phyloP scores from a whole-genome alignment of 202 grass and related monocot genomes.

The Setaria italica region DNA sequence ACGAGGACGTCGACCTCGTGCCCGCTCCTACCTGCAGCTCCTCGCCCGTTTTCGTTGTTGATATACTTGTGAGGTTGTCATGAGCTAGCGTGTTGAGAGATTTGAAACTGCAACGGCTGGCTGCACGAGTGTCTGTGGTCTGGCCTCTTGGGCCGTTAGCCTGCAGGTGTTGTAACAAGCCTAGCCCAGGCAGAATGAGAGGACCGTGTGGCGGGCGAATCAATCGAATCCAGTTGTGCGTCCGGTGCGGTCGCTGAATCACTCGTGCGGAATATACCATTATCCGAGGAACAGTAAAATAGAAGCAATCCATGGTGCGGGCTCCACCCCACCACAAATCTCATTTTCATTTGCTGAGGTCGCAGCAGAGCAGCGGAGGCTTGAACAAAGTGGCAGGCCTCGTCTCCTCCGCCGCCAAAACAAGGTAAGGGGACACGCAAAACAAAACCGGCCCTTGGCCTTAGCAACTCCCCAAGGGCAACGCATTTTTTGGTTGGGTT shows the following conservation, averaged over 20 bases:
- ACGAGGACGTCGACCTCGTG: too few species aligned
- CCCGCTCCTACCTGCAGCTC: too few species aligned
- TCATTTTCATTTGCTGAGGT: too few species aligned
- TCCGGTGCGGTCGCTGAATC: slow-evolving; percentile 7
- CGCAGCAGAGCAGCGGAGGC: too few species aligned
- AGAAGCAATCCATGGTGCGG: not conserved
- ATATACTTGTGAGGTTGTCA: not conserved
- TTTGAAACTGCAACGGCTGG: too few species aligned
- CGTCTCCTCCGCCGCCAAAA: slow-evolving; percentile 41
- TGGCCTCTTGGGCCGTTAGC: not conserved
- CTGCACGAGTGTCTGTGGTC: too few species aligned
- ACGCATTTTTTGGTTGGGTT: not conserved
- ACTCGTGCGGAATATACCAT: slow-evolving; percentile 39
- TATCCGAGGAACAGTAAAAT: slow-evolving; percentile 13
- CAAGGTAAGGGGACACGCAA: slow-evolving; percentile 7
- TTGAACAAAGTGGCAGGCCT: not conserved
- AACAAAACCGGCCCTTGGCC: slow-evolving; percentile 15
- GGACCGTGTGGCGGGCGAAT: not conserved
- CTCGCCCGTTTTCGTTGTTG: not conserved
- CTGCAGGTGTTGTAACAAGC: not conserved
- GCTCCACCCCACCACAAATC: not conserved
- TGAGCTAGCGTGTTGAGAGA: not conserved
- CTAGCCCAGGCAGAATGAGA: not conserved
- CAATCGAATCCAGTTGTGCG: not conserved
- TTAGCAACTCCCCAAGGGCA: slow-evolving; percentile 23